A percentile compares a stretch with the other conserved stretches of the same genome.
These are phyloP conservation scores for Pittosporum tobira DNA, from an alignment of 129 eudicot species.

Conservation along the genomic window DNA sequence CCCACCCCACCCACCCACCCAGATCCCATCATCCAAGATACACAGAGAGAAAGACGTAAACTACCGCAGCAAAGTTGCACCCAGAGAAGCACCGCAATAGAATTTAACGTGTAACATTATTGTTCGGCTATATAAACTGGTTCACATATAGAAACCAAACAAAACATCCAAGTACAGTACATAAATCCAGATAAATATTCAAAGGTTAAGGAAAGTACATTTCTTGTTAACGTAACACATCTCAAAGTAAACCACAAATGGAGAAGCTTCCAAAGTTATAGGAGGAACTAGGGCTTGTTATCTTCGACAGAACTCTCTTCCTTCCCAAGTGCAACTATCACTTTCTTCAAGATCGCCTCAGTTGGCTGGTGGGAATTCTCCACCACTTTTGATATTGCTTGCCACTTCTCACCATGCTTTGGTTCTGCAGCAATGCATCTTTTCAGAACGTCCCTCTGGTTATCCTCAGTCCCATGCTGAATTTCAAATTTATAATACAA, in stretches of 20 bases:
- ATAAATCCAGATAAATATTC: neutral
- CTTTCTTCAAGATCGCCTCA: slow-evolving; percentile 70
- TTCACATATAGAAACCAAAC: neutral
- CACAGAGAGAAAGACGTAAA: no score
- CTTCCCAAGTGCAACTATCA: slow-evolving; percentile 61
- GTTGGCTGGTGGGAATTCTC: slow-evolving; percentile 88
- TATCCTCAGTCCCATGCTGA: slow-evolving; percentile 75
- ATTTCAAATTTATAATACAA: slow-evolving; percentile 66
- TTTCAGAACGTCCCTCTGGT: slow-evolving; percentile 62
- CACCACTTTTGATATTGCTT: slow-evolving; percentile 68
- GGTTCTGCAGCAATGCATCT: slow-evolving; percentile 78
- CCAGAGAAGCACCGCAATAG: no score
- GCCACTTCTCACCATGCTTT: slow-evolving; percentile 97
- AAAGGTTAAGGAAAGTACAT: no score
- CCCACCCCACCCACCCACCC: no score
- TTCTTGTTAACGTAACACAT: neutral
- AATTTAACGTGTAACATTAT: no score
- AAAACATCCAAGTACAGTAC: neutral
- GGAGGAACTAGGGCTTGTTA: slow-evolving; percentile 27
- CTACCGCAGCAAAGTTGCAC: no score
- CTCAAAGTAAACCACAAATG: neutral
- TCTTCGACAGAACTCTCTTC: slow-evolving; percentile 73
- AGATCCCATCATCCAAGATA: no score
- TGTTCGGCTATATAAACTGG: no score
- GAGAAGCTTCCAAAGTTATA: neutral